Evolutionary conservation across 2,329 filamentous ascomycete genomes (phyloP).

Genomic region (Pestalotiopsis fici): DNA sequence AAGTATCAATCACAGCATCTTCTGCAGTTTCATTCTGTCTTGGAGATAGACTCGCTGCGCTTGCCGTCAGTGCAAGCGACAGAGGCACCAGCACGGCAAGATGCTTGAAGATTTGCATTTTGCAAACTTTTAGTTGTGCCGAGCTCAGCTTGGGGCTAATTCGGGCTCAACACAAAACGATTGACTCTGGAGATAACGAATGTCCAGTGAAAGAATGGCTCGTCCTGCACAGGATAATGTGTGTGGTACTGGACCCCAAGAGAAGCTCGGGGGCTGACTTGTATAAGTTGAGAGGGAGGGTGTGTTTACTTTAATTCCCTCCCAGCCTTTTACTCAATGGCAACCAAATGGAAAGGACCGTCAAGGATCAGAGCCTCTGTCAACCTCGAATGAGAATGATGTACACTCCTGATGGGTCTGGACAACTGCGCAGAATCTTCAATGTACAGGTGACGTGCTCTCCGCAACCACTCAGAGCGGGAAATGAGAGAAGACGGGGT

Average conservation of each 20-base stretch:
- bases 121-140: constrained; percentile 10
- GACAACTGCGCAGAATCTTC: neutral
- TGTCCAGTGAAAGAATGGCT: constrained; percentile 2
- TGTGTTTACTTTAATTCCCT: neutral
- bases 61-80: constrained; percentile 18
- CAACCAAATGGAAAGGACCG: neutral
- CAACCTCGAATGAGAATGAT: neutral
- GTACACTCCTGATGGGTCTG: neutral
- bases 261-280: neutral
- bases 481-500: constrained; percentile 11
- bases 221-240: neutral
- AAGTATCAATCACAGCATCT: neutral
- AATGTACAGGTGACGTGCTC: neutral
- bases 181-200: constrained; percentile 3
- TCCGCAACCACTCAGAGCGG: neutral
- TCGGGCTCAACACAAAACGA: neutral
- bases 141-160: neutral
- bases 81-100: constrained; percentile 22
- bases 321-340: neutral
- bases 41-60: neutral
- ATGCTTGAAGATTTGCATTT: constrained; percentile 22
- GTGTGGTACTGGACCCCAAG: neutral
- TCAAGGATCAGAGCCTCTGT: neutral
- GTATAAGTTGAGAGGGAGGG: constrained; percentile 5
- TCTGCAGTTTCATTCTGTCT: neutral